Conservation (phyloP, 1,139 yeast genomes). For the Spathaspora jeffriesii region DNA sequence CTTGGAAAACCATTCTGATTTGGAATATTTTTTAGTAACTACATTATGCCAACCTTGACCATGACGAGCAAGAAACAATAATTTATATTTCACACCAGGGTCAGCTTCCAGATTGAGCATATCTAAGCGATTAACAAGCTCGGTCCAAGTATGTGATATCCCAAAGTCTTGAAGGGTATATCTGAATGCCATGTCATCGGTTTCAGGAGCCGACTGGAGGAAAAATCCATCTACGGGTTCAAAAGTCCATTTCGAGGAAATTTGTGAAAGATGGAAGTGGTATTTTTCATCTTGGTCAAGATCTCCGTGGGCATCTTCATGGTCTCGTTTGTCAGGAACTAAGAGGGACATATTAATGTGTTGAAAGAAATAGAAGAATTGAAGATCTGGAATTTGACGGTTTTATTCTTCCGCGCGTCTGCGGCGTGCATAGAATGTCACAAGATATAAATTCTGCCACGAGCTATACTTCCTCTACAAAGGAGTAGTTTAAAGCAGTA, state of each 20-base stretch:
- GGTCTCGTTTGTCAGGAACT: slow-evolving; percentile 31
- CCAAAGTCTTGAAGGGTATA: slow-evolving; percentile 53
- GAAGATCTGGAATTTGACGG: neutral
- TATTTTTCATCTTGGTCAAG: slow-evolving; percentile 30
- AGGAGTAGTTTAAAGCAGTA: neutral
- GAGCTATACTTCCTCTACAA: neutral
- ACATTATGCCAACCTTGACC: slow-evolving; percentile 79
- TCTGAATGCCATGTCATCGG: slow-evolving; percentile 51
- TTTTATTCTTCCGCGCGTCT: neutral
- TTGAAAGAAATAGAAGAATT: neutral
- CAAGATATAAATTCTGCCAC: neutral
- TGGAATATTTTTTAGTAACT: slow-evolving; percentile 59
- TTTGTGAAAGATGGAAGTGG: slow-evolving; percentile 10
- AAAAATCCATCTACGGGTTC: slow-evolving; percentile 50
- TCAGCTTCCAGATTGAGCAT: slow-evolving; percentile 34
- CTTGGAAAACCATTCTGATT: slow-evolving; percentile 55
- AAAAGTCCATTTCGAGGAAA: slow-evolving; percentile 34
- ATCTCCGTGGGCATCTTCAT: slow-evolving; percentile 36
- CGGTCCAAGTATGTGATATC: slow-evolving; percentile 43
- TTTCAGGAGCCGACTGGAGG: slow-evolving; percentile 44
- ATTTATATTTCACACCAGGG: slow-evolving; percentile 45
- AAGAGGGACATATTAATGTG: slow-evolving; percentile 25
- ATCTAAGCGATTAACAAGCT: slow-evolving; percentile 30
- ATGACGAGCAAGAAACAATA: slow-evolving; percentile 68
- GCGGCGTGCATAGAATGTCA: neutral